Conservation (phyloP, 371 early-diverging fungal genomes). For the Mucor piriformis region DNA sequence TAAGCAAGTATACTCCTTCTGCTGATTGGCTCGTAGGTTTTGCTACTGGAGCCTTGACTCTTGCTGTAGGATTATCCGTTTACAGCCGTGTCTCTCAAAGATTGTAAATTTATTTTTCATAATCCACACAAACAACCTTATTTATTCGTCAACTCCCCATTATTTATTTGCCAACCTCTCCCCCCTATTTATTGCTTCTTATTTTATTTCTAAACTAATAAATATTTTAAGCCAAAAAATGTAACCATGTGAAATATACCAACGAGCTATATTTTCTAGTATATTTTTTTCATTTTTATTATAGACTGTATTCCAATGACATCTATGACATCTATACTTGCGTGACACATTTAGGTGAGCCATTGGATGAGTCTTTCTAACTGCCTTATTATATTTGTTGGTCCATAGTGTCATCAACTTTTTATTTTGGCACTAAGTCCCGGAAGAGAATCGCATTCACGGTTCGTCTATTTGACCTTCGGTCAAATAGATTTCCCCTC, state of each 20-base stretch:
- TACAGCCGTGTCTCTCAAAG: conserved; percentile 16
- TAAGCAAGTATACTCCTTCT: background rate
- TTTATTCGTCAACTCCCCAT: background rate
- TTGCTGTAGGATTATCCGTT: conserved; percentile 15
- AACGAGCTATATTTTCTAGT: no score
- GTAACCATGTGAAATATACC: no score
- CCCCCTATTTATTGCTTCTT: conserved; percentile 3
- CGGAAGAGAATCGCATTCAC: no score
- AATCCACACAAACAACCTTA: background rate
- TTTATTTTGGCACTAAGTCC: no score
- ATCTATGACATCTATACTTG: no score
- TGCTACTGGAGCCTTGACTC: conserved; percentile 12
- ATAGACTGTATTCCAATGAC: no score
- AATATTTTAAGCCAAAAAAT: background rate
- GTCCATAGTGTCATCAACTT: no score
- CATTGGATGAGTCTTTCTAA: conserved; percentile 11
- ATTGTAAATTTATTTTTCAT: background rate
- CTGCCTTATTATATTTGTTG: conserved; percentile 13
- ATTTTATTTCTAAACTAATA: background rate
- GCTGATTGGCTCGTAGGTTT: conserved; percentile 24
- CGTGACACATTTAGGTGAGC: no score
- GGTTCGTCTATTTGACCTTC: no score
- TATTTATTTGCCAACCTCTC: background rate
- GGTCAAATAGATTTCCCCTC: no score
- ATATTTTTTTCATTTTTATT: no score